Conservation (phyloP, 139 green algal species). For the Pleodorina starrii region DNA sequence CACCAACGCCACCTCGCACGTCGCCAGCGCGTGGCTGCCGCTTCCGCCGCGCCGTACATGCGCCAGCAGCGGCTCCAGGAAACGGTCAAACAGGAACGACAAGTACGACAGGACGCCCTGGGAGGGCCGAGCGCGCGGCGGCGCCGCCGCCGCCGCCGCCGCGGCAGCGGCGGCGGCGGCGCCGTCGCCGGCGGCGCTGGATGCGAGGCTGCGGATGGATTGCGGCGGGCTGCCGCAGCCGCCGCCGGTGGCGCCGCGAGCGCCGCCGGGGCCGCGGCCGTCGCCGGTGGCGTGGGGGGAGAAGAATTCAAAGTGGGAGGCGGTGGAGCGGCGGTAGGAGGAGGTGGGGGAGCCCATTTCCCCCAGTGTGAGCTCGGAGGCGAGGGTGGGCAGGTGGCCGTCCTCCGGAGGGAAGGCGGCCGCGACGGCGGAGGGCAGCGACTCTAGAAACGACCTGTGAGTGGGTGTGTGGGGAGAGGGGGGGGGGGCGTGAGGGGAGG, state of each 20-base stretch:
- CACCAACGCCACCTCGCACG: slow-evolving; percentile 37
- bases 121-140: background rate
- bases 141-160: background rate
- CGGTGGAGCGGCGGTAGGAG: slow-evolving; percentile 7
- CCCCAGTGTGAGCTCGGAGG: background rate
- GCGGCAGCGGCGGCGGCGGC: background rate
- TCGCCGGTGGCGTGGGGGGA: background rate
- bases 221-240: background rate
- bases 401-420: background rate
- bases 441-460: slow-evolving; percentile 22
- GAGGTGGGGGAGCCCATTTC: slow-evolving; percentile 1
- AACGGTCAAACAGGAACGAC: slow-evolving; percentile 12
- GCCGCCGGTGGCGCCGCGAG: background rate
- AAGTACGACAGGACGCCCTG: background rate
- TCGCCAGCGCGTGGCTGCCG: background rate
- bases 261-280: background rate
- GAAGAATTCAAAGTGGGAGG: background rate
- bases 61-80: slow-evolving; percentile 41
- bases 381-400: too few relatives aligned
- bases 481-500: background rate
- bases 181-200: background rate
- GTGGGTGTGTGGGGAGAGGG: background rate
- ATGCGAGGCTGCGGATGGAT: background rate
- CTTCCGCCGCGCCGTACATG: background rate
- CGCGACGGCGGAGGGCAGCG: background rate